Conservation (phyloP, 75 land plant species). For the Azolla pinnata region DNA sequence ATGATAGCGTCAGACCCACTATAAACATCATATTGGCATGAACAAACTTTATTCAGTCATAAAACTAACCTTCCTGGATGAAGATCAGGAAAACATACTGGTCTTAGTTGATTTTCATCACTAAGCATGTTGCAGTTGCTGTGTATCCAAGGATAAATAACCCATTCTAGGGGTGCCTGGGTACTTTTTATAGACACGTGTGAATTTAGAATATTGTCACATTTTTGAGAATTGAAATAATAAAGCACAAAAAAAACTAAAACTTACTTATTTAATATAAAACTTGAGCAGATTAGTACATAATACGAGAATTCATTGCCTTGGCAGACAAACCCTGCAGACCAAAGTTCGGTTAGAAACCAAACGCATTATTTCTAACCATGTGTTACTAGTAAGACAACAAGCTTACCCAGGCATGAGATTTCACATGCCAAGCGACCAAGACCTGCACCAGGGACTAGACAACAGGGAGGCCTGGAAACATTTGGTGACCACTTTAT, state of each 20-base stretch:
- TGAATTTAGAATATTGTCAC: too few species aligned
- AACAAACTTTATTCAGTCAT: too few species aligned
- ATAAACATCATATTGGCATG: too few species aligned
- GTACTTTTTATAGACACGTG: too few species aligned
- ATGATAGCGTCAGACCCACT: not conserved
- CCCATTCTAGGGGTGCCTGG: constrained; percentile 54
- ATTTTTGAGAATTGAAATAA: too few species aligned
- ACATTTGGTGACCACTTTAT: too few species aligned
- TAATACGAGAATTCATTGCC: constrained; percentile 99
- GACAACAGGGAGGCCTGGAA: constrained; percentile 70
- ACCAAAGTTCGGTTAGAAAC: not conserved
- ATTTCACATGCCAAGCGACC: constrained; percentile 90
- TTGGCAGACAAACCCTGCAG: constrained; percentile 78
- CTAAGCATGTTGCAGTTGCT: constrained; percentile 84
- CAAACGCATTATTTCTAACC: too few species aligned
- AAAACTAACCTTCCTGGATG: constrained; percentile 79
- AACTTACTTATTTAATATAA: constrained; percentile 84
- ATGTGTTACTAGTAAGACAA: too few species aligned
- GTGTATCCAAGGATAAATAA: constrained; percentile 95
- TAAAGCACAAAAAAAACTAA: too few species aligned
- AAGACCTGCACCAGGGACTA: constrained; percentile 99
- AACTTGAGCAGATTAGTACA: constrained; percentile 97
- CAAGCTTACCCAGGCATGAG: constrained; percentile 68
- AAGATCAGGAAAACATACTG: constrained; percentile 85
- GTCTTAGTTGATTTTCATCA: constrained; percentile 73